Conservation (phyloP, 1,139 yeast genomes). For the Sugiyamaella castrensis region DNA sequence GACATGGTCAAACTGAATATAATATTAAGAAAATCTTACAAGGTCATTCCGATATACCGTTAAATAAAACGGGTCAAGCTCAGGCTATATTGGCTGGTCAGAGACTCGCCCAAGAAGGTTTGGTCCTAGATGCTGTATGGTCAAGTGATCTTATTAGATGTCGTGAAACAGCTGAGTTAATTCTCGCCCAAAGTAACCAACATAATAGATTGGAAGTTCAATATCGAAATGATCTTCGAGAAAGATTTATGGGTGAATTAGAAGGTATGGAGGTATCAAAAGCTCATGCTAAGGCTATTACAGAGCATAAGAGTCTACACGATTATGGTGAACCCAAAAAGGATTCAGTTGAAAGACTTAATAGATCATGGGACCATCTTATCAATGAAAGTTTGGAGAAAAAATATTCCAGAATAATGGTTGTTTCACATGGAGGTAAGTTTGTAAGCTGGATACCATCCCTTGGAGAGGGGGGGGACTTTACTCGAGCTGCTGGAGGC, state of each 20-base stretch:
- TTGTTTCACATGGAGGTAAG: constrained; percentile 81
- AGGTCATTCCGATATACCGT: constrained; percentile 52
- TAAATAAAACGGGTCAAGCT: constrained; percentile 27
- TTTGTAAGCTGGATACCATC: not conserved
- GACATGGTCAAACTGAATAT: constrained; percentile 82
- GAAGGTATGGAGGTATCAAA: constrained; percentile 72
- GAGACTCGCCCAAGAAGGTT: constrained; percentile 18
- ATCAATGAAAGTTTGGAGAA: constrained; percentile 41
- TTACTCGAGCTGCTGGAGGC: too few relatives aligned
- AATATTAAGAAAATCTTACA: constrained; percentile 65
- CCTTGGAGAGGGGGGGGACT: too few relatives aligned
- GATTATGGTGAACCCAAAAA: constrained; percentile 56
- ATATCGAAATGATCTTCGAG: constrained; percentile 53
- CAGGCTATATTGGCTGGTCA: constrained; percentile 30
- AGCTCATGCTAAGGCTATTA: constrained; percentile 56
- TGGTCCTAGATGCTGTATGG: constrained; percentile 31
- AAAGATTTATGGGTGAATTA: constrained; percentile 73
- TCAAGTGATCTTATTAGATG: constrained; percentile 37
- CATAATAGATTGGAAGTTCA: constrained; percentile 8
- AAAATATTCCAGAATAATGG: constrained; percentile 48
- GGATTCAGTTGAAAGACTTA: constrained; percentile 51
- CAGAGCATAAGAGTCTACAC: constrained; percentile 45
- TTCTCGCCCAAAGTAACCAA: constrained; percentile 17
- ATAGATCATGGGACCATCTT: constrained; percentile 47
- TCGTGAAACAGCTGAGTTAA: constrained; percentile 29